phyloP scores from a whole-genome alignment of 148 eudicot species.

The Rhododendron ovatum region DNA sequence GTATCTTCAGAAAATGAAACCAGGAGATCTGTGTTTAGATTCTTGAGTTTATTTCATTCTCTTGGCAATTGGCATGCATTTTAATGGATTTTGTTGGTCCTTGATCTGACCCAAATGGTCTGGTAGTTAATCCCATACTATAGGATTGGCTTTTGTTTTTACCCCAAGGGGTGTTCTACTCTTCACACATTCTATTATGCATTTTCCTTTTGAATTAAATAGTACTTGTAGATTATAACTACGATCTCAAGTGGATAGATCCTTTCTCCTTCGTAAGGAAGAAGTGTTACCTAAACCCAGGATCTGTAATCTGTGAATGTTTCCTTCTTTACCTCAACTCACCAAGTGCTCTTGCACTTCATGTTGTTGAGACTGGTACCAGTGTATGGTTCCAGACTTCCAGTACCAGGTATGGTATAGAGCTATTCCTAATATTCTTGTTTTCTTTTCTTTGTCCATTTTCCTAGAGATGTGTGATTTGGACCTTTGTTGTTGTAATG shows the following conservation, averaged over 20 bases:
- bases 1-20: background rate
- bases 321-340: background rate
- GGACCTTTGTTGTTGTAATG: background rate
- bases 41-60: background rate
- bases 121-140: background rate
- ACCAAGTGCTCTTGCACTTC: too few species aligned
- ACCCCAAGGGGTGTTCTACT: background rate
- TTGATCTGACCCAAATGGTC: background rate
- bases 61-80: background rate
- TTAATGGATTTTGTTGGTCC: background rate
- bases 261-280: background rate
- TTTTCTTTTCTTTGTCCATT: background rate
- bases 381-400: background rate
- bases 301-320: background rate
- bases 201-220: background rate
- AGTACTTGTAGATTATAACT: background rate
- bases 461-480: background rate
- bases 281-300: background rate
- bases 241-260: background rate
- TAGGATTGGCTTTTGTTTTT: background rate
- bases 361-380: background rate
- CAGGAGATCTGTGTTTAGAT: background rate
- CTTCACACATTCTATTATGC: background rate
- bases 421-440: background rate
- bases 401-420: background rate